Conservation (phyloP, 2,329 filamentous ascomycete genomes). For the Colletotrichum sublineola region DNA sequence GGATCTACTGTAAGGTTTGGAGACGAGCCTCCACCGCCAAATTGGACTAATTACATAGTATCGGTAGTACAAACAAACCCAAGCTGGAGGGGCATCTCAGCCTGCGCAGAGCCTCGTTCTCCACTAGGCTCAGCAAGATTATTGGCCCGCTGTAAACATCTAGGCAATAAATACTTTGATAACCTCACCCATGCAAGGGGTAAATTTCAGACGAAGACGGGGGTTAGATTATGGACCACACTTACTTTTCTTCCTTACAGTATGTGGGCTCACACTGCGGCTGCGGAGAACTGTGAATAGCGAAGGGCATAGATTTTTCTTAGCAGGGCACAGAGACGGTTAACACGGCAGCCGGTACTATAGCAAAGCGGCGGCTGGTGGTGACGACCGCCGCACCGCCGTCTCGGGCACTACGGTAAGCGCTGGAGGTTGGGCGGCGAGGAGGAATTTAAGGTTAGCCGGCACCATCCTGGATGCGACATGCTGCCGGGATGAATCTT, state of each 20-base stretch:
- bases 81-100: neutral
- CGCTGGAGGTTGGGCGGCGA: neutral
- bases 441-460: constrained; percentile 28
- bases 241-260: neutral
- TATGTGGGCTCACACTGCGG: neutral
- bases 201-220: neutral
- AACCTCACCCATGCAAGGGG: neutral
- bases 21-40: neutral
- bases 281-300: neutral
- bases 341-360: neutral
- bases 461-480: constrained; percentile 13
- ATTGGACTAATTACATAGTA: neutral
- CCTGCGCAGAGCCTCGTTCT: neutral
- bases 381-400: constrained; percentile 24
- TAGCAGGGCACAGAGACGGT: neutral
- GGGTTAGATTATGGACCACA: neutral
- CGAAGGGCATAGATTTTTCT: constrained; percentile 15
- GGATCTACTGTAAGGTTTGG: neutral
- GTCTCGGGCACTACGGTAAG: constrained; percentile 5
- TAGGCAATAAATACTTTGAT: neutral
- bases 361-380: neutral
- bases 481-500: constrained; percentile 12
- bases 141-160: neutral
- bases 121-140: neutral
- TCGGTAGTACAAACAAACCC: neutral